A percentile compares a stretch with the other conserved stretches of the same genome.
Evolutionary conservation across 192 early-diverging fungal genomes (phyloP).

Genomic region (Backusella morwellensis): DNA sequence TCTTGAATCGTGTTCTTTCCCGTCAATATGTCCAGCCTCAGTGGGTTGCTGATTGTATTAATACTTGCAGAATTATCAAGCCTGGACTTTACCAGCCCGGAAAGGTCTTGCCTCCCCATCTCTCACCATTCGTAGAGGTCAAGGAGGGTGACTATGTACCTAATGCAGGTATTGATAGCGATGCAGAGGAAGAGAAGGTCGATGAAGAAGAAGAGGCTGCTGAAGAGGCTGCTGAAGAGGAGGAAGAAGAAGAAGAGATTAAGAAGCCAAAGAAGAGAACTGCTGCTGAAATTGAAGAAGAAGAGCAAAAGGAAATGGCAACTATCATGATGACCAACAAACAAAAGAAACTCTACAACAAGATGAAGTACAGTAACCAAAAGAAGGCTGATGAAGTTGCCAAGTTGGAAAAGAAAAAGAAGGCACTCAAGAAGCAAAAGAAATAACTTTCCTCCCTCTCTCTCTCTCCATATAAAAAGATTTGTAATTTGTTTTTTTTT

Average conservation of each 20-base stretch:
- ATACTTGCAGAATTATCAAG: constrained; percentile 72
- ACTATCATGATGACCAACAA: constrained; percentile 89
- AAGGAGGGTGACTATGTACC: constrained; percentile 90
- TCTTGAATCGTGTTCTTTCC: constrained; percentile 57
- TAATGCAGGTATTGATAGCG: constrained; percentile 37
- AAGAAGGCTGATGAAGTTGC: constrained; percentile 63
- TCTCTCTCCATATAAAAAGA: background rate
- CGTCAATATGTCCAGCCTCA: constrained; percentile 95
- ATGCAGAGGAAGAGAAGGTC: constrained; percentile 37
- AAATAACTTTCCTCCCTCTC: background rate
- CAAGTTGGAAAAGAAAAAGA: constrained; percentile 31
- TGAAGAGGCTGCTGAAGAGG: constrained; percentile 37
- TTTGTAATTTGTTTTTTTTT: background rate
- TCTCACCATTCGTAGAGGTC: constrained; percentile 89
- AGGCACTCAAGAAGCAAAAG: constrained; percentile 24
- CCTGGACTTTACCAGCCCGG: constrained; percentile 73
- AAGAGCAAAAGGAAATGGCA: constrained; percentile 71
- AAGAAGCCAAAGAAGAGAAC: constrained; percentile 53
- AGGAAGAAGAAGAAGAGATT: constrained; percentile 51
- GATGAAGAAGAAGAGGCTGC: constrained; percentile 41
- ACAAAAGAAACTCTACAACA: constrained; percentile 74
- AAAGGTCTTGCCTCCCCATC: constrained; percentile 83
- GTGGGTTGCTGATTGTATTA: constrained; percentile 95
- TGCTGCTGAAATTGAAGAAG: constrained; percentile 47
- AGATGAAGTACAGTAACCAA: constrained; percentile 74